Evolutionary conservation across 441 rosid species (phyloP), one percentile per base, ranked within the genome.

Genomic region (Pelargonium myrrhifolium): DNA sequence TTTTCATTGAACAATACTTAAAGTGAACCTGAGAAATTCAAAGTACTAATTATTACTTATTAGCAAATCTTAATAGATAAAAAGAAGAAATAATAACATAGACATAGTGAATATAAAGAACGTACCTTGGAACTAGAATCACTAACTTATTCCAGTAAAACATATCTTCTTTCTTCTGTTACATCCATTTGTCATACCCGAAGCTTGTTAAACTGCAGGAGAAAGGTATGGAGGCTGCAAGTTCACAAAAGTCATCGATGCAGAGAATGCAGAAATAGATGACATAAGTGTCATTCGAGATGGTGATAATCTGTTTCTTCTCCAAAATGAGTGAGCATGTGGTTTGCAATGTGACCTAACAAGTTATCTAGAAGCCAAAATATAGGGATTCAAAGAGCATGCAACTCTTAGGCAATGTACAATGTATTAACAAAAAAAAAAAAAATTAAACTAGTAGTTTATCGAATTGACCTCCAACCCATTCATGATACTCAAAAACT

Each of bases 301-400:
- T 69, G 96, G 96, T 72, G 99, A 94, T 84, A 87, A 89, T 76
- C 89, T 94, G 82, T 88, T 82, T 81, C 87, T 88, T 73, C 88
- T 79, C 68, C 74, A 80, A 65, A 71, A 76, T 62, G 77, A 81
- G 66, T 64, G 81, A 79, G 72, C 76, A 65, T 69, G 68, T 68
- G 65, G 67, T 43, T 17, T 42, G 55, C 31, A 62, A 69, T 65
- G 43, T 67, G 77, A 78, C 78, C 42, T 74, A 74, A 68, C 65
- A n/a, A 67, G 67, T 68, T 35, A 60, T 26, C 66, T 53, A 28
- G 43, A 63, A 49, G 26, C 35, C 26, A 65, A 47, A 37, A 64
- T 70, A 74, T 43, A 49, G 67, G 24, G 66, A 68, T 49, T 62
- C 63, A 35, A 61, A 68, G 10, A 68, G 53, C 78, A 71, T 22